Evolutionary conservation across 257 asterid species (phyloP).

Genomic region (Thymus mandschuricus): DNA sequence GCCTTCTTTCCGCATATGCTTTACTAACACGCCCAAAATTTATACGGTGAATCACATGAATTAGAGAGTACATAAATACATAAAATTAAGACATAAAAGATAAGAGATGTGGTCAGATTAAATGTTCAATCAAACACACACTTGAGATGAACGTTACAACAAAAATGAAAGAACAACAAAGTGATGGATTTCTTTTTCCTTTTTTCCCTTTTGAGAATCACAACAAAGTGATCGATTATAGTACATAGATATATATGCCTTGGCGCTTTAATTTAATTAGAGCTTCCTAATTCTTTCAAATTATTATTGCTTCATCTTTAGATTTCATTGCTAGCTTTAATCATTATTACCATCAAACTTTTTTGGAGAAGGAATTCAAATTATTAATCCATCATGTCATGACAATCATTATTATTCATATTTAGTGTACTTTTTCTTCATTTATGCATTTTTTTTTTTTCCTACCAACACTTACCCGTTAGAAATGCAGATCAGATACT

Average conservation of each 20-base stretch:
- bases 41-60: no score
- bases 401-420: conserved; percentile 6
- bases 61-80: no score
- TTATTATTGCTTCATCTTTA: conserved; percentile 30
- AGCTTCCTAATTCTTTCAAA: conserved; percentile 16
- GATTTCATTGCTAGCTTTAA: conserved; percentile 28
- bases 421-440: background rate
- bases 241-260: conserved; percentile 8
- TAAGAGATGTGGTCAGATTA: background rate
- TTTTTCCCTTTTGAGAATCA: no score
- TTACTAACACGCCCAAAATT: no score
- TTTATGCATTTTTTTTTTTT: background rate
- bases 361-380: no score
- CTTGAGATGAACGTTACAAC: conserved; percentile 4
- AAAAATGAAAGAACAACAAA: conserved; percentile 6
- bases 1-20: no score
- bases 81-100: no score
- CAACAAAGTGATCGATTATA: background rate
- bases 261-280: conserved; percentile 23
- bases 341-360: conserved; percentile 12
- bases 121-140: conserved; percentile 15
- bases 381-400: conserved; percentile 22
- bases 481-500: no score
- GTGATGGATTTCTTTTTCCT: background rate
- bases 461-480: background rate